Conservation (phyloP, 768 basidiomycete species). For the Auricularia sp. region DNA sequence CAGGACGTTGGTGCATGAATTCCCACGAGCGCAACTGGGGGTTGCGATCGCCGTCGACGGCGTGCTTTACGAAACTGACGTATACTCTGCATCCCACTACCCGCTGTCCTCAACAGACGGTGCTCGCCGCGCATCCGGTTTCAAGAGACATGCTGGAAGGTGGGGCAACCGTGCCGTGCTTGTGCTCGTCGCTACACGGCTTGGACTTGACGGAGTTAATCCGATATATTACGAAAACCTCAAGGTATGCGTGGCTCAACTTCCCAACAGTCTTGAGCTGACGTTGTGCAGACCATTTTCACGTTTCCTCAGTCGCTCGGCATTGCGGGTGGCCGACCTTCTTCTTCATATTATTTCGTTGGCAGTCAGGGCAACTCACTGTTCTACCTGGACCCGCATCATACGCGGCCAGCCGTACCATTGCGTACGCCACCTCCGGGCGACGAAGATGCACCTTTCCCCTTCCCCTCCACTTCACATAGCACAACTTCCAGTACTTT, state of each 20-base stretch:
- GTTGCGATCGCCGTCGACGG: conserved; percentile 79
- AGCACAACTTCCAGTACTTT: background rate
- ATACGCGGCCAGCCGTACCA: conserved; percentile 67
- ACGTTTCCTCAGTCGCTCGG: conserved; percentile 93
- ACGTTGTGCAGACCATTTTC: conserved; percentile 55
- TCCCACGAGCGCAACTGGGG: conserved; percentile 69
- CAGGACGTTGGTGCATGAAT: conserved; percentile 68
- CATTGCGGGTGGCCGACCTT: conserved; percentile 91
- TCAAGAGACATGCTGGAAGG: conserved; percentile 12
- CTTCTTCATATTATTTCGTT: conserved; percentile 97
- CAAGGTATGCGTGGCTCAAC: conserved; percentile 37
- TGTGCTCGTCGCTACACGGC: conserved; percentile 72
- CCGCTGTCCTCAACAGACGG: background rate
- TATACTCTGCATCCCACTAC: conserved; percentile 60
- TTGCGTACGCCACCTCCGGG: conserved; percentile 40
- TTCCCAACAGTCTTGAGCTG: background rate
- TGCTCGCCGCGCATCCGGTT: background rate
- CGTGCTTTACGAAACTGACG: conserved; percentile 74
- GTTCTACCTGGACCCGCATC: conserved; percentile 73
- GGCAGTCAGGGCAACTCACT: conserved; percentile 83
- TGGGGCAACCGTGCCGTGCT: conserved; percentile 87
- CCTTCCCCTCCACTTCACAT: background rate
- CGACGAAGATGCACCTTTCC: conserved; percentile 4
- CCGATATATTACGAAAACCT: conserved; percentile 86
- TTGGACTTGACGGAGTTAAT: conserved; percentile 90